Evolutionary conservation across 2,329 filamentous ascomycete genomes (phyloP), one percentile per base, ranked within the genome.

Genomic region (Aspergillus clavatus): DNA sequence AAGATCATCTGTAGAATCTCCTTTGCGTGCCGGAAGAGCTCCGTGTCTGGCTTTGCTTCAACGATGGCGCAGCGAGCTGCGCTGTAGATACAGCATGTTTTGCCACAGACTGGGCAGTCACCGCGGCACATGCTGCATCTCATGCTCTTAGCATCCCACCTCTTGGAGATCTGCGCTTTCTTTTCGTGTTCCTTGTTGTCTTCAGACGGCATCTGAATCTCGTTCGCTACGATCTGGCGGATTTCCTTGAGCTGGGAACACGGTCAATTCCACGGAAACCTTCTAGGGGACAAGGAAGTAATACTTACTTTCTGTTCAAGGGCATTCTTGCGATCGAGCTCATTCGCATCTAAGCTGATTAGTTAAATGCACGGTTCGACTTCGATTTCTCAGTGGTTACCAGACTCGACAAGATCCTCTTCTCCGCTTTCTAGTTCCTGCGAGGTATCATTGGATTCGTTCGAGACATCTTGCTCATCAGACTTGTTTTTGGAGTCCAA

Each of bases 31-130:
- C 45, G 46, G 12, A 50, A 29, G 19, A 43, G 46, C 19, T 57
- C 43, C n/a, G 45, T 42, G 11, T 52, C 46, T 2, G 51, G 28
- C 4, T 48, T 49, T 12, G 50, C 39, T 14, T 54, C 43, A 18
- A 51, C 43, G 11, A 46, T 31, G 3, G 43, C 47, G 10, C 35
- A 19, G 6, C 24, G 27, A 6, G 45, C 45, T 27, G 56, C 50
- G 44, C 55, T 48, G 42, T 55, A 62, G n/a, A 64, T 54, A 42
- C 66, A 69, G 49, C 66, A 69, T 7, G 59, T 42, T 12, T 43
- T 51, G 14, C 49, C 47, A 42, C 66, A 69, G 37, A 58, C 31
- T 7, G 58, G 54, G 42, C 66, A 69, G 28, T 42, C 42, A 7
- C 45, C 56, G 8, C 42, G 24, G 41, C 65, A 68, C 19, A 43